Conservation (phyloP, 2,329 filamentous ascomycete genomes). For the Xylaria sp. region DNA sequence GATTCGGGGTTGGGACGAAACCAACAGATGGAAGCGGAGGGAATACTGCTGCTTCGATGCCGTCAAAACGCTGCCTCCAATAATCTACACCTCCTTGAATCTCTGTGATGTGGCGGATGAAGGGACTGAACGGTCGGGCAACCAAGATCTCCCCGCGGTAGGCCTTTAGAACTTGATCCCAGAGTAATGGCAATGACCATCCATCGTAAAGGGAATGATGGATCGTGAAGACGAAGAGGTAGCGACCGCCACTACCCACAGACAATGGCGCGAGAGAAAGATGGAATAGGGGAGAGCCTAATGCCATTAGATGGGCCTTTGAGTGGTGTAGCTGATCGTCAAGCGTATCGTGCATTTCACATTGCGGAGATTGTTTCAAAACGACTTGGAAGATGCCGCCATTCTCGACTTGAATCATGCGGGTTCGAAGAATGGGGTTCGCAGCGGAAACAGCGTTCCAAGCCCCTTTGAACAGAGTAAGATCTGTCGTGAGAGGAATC, state of each 20-base stretch:
- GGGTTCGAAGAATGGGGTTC: conserved; percentile 28
- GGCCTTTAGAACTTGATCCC: conserved; percentile 7
- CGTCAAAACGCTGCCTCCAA: too few species aligned
- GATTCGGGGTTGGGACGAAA: too few species aligned
- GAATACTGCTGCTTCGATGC: too few species aligned
- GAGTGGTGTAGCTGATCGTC: conserved; percentile 16
- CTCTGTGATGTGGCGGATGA: conserved; percentile 17
- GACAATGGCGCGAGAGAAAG: conserved; percentile 14
- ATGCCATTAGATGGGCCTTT: neutral
- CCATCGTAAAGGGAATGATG: conserved; percentile 33
- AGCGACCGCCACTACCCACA: neutral
- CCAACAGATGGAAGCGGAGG: too few species aligned
- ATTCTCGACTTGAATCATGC: conserved; percentile 15
- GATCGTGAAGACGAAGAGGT: conserved; percentile 19
- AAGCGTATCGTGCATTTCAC: neutral
- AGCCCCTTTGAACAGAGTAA: conserved; percentile 9
- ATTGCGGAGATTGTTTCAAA: neutral
- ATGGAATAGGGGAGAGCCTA: conserved; percentile 16
- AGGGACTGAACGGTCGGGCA: conserved; percentile 17
- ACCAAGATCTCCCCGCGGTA: conserved; percentile 2
- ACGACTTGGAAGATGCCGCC: conserved; percentile 26
- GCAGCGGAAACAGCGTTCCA: conserved; percentile 20
- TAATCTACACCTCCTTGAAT: neutral
- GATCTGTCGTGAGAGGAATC: conserved; percentile 12
- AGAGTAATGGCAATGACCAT: conserved; percentile 12